Conservation (phyloP, 306 rosid species). For the Casuarina cunninghamiana region DNA sequence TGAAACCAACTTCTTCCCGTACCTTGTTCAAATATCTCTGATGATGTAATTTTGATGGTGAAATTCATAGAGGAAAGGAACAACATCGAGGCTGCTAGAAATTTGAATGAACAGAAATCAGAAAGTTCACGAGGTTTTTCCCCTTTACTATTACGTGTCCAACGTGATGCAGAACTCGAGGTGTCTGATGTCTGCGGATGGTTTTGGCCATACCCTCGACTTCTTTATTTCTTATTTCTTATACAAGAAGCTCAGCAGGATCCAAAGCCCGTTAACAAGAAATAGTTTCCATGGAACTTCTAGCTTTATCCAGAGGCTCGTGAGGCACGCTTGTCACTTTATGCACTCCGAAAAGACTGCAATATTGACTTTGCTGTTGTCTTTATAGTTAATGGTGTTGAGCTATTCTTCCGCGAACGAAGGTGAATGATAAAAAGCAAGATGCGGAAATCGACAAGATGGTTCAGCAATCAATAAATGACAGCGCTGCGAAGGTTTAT, state of each 20-base stretch:
- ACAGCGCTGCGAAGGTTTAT: too few species aligned
- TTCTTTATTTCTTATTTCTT: too few species aligned
- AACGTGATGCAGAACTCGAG: background rate
- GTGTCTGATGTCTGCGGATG: background rate
- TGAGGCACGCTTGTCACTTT: background rate
- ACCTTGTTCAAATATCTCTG: too few species aligned
- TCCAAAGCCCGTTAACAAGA: background rate
- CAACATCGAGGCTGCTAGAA: too few species aligned
- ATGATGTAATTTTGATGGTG: too few species aligned
- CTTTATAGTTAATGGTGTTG: background rate
- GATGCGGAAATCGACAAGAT: background rate
- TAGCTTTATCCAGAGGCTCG: background rate
- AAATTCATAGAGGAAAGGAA: too few species aligned
- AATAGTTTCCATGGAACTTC: background rate
- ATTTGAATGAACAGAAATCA: too few species aligned
- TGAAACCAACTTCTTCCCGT: too few species aligned
- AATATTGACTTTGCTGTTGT: background rate
- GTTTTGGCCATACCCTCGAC: background rate
- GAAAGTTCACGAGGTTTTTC: too few species aligned
- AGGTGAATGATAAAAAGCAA: background rate
- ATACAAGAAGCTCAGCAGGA: background rate
- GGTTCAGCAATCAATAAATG: background rate
- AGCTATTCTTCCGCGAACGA: background rate
- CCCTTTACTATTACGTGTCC: too few species aligned
- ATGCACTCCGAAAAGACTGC: too few species aligned